Evolutionary conservation across 495 filamentous ascomycete species (phyloP), one percentile per base, ranked within the genome.

Genomic region (Haplographium delicatum): DNA sequence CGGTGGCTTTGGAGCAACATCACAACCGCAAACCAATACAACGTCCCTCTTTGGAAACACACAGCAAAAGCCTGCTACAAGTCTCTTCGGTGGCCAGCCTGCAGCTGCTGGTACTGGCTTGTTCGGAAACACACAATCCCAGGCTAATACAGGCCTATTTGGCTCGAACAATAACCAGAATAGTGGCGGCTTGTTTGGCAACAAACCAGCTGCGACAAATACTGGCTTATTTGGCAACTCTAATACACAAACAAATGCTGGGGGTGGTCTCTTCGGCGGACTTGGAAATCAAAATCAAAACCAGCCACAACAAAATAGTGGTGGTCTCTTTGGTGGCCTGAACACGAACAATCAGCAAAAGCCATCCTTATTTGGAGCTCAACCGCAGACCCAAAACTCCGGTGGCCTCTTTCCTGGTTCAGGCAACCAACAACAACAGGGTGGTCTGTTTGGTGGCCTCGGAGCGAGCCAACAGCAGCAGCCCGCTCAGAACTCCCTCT

Each of bases 401-500:
- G 64, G 73, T 25, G 76, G 85, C 53, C 62, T 95, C 23, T 91
- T 93, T 53, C 83, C 81, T 3, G 26, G 18, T 24, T 16, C 40
- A 15, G 62, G 54, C 27, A 68, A 70, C n/a, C 82, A 82, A 65
- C 65, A 72, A 50, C 54, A 57, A 52, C 64, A 56, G 44, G 60
- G 59, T 41, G 66, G 70, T 54, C 65, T 67, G 27, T 68, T 71
- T 45, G 67, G 70, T 26, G 57, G 50, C 3, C 41, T 78, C 22
- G 54, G 27, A 53, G 54, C 47, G 4, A 58, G 46, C 40, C 73
- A 74, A 38, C 72, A 74, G 27, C 65, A 65, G 8, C 76, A 79
- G 42, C 60, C 59, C 20, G 46, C 59, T 44, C 57, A 61, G 19
- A 72, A 66, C 58, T 54, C 47, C 7, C 50, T 68, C 4, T 64